Percentiles rank a stretch among this genome's conserved stretches.
Conservation (phyloP, 1,139 yeast species). For the Meyerozyma carpophila region DNA sequence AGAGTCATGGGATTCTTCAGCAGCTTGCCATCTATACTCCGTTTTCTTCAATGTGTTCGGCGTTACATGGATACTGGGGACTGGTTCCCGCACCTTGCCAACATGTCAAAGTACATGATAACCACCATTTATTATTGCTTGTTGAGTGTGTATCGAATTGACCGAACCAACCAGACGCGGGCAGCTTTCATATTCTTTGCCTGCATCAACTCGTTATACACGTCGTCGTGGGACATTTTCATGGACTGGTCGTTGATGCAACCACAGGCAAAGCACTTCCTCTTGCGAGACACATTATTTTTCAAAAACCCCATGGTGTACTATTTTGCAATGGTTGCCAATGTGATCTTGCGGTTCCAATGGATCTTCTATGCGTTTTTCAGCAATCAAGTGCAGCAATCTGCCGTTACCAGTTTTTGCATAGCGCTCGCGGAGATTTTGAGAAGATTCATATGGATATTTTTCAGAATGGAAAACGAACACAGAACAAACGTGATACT, state of each 20-base stretch:
- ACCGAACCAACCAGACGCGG: conserved; percentile 37
- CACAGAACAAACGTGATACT: conserved; percentile 84
- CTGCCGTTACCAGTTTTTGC: conserved; percentile 82
- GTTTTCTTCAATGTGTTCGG: conserved; percentile 83
- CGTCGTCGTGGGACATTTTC: conserved; percentile 80
- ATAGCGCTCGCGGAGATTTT: conserved; percentile 78
- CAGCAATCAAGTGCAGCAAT: conserved; percentile 73
- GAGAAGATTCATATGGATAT: conserved; percentile 82
- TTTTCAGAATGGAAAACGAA: conserved; percentile 92
- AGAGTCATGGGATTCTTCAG: conserved; percentile 77
- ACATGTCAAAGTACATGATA: conserved; percentile 69
- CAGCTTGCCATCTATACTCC: conserved; percentile 83
- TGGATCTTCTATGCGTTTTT: conserved; percentile 85
- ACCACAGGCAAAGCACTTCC: conserved; percentile 48
- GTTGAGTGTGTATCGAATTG: conserved; percentile 77
- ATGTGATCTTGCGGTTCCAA: conserved; percentile 74
- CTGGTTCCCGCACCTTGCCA: conserved; percentile 96
- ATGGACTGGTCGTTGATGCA: conserved; percentile 96
- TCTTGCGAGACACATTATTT: conserved; percentile 69
- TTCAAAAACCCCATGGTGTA: conserved; percentile 55
- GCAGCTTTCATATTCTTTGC: conserved; percentile 72
- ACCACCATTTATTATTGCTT: conserved; percentile 66
- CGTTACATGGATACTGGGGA: conserved; percentile 93
- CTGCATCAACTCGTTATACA: conserved; percentile 59
- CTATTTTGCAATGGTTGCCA: conserved; percentile 67